Conservation (phyloP, 108 stramenopile genomes). For the Pseudonitzschia delicatissima region DNA sequence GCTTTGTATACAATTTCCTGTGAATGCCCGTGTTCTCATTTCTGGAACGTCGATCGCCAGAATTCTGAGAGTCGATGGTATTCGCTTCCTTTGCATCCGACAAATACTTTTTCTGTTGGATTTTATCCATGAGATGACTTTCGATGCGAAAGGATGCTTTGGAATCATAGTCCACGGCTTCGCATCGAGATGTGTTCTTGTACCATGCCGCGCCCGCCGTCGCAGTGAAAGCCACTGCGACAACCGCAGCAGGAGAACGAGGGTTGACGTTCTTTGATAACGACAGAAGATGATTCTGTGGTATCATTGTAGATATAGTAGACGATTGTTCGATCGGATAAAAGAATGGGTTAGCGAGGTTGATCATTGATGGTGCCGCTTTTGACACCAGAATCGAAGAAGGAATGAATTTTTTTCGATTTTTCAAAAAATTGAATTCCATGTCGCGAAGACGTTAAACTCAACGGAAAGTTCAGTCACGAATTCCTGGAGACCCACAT, state of each 20-base stretch:
- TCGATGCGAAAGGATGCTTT: constrained; percentile 31
- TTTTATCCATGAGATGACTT: constrained; percentile 64
- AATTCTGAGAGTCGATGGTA: constrained; percentile 56
- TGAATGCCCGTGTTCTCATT: constrained; percentile 53
- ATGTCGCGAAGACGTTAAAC: too few relatives aligned
- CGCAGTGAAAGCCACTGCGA: not conserved
- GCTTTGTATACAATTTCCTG: constrained; percentile 35
- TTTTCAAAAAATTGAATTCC: too few relatives aligned
- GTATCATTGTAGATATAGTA: not conserved
- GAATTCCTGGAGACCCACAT: too few relatives aligned
- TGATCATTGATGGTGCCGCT: too few relatives aligned
- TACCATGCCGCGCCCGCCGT: constrained; percentile 1
- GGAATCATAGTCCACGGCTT: not conserved
- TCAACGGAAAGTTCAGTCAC: too few relatives aligned
- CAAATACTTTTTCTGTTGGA: constrained; percentile 60
- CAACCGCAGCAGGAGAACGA: not conserved
- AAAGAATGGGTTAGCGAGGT: too few relatives aligned
- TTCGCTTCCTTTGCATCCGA: constrained; percentile 27
- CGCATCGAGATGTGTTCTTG: constrained; percentile 8
- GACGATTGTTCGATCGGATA: too few relatives aligned
- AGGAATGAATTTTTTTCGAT: too few relatives aligned
- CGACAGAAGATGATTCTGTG: not conserved
- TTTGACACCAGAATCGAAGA: too few relatives aligned
- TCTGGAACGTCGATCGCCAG: constrained; percentile 65
- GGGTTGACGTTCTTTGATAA: not conserved